Base-by-base conservation (phyloP, 768 basidiomycete genomes). In the Lactarius deliciosus region DNA sequence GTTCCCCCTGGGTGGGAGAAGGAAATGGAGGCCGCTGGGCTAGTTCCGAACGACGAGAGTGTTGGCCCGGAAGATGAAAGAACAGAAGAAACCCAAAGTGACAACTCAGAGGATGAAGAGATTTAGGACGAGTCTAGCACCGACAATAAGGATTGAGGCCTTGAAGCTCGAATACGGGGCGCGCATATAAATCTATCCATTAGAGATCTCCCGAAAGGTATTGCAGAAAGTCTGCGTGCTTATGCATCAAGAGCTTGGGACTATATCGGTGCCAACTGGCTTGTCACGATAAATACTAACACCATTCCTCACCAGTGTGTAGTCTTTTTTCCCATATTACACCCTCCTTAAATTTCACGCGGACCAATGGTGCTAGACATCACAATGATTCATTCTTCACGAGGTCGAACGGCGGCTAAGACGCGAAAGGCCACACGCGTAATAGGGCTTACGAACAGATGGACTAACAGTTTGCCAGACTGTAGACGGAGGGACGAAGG, bases 1-100 rank as follows among this genome's bases (percentile, higher is more conserved):
- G 74, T 81, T 18, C 82, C 83, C 1, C 77, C 78, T 0, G 79
- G 75, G 1, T 86, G 85, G 85, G 79, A 83, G 70, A 77, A 79
- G 28, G 80, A 71, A 34, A 59, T 60, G 61, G 66, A 41, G 57
- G 66, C 53, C 3, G 57, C 56, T 16, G 65, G 64, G 18, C 30
- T 68, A 13, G 34, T 53, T 18, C 15, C 60, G 5, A 34, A 45
- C 25, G 65, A 60, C 13, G 57, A 57, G 10, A 28, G 28, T 20
- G 1, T 16, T 4, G 13, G 41, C n/a, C 36, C 18, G 16, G 64
- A 62, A n/a, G 13, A 34, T n/a, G 34, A 38, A 16, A 40, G n/a
- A 3, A 6, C 30, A 18, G 61, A 63, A 25, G 22, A 54, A 20
- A 10, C 40, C 28, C 50, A 60, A 32, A 41, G 32, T 16, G 45